phyloP scores from a whole-genome alignment of 805 yeast species.

The Sugiyamaella qingdaonensis region DNA sequence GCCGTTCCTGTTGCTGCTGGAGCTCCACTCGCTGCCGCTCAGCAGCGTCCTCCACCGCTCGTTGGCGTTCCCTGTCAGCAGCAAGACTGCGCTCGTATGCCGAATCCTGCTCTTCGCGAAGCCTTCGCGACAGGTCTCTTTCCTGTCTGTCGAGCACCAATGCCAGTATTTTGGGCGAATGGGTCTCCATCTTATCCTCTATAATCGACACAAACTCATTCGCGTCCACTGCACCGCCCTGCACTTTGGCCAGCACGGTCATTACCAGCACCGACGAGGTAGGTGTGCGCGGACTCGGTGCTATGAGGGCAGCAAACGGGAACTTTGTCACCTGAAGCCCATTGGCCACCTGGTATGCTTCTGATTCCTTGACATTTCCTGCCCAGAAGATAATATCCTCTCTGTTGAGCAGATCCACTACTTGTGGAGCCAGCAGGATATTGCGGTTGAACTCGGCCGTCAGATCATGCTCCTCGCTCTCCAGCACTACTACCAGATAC shows the following conservation, averaged over 20 bases:
- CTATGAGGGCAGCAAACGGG: conserved; percentile 79
- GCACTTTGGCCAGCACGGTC: conserved; percentile 57
- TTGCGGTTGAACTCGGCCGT: conserved; percentile 48
- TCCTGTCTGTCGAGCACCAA: conserved; percentile 63
- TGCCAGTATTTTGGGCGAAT: conserved; percentile 52
- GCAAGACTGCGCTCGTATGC: conserved; percentile 70
- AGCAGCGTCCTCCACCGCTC: conserved; percentile 23
- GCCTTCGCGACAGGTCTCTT: conserved; percentile 48
- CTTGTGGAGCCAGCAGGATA: conserved; percentile 46
- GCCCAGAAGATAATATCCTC: conserved; percentile 75
- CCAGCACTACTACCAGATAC: conserved; percentile 69
- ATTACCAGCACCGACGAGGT: conserved; percentile 45
- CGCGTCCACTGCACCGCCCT: conserved; percentile 45
- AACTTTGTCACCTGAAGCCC: conserved; percentile 64
- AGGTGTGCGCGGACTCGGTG: conserved; percentile 50
- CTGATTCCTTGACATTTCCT: conserved; percentile 76
- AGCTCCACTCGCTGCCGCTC: conserved; percentile 19
- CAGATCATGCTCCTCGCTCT: conserved; percentile 67
- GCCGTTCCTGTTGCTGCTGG: conserved; percentile 15
- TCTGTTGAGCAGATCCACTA: conserved; percentile 45
- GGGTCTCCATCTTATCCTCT: conserved; percentile 47
- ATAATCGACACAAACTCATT: conserved; percentile 43
- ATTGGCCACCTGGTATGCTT: conserved; percentile 78
- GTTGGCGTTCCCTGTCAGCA: conserved; percentile 54
- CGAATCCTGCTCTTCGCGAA: conserved; percentile 69